Evolutionary conservation across 306 rosid species (phyloP), one percentile per base, ranked within the genome.

Genomic region (Leucaena leucocephala): DNA sequence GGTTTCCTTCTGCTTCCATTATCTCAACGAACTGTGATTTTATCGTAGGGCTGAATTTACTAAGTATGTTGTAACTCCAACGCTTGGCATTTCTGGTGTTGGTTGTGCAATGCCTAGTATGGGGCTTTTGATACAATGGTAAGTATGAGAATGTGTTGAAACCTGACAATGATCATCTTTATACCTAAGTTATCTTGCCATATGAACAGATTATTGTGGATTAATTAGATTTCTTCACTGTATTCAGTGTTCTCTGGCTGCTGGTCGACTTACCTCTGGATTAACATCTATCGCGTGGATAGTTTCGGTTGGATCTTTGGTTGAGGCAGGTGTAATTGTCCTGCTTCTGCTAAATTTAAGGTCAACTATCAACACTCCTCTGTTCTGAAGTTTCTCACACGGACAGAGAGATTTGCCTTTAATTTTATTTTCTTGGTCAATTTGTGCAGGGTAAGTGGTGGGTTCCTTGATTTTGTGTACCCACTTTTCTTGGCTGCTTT

Each of bases 261-360:
- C 98, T 67, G 98, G 98, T 83, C 94, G 96, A 75, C 96, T 92
- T 64, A 92, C 98, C 44, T 87, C 98, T 67, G 98, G 97, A 83
- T 97, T 92, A 78, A 63, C 84, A 14, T 91, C 98, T 44, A 90
- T 92, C 87, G 88, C 95, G n/a, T 46, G 82, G 38, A 91, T 91
- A 82, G 92, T 95, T 67, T 86, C 91, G 12, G 78, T 76, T 58
- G 98, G 98, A 80, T 86, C 86, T 77, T 74, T 87, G 43, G 80
- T 78, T 48, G 96, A 95, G 77, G 95, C 97, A 9, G 49, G 86
- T 22, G 88, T 85, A 50, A 65, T 87, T 13, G 35, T 92, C 82
- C 84, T 92, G 83, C 91, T 95, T 61, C 90, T 94, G 81, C 84
- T 92, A 44, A 58, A 82, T 17, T 81, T 78, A 79, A 83, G 87